Evolutionary conservation across 495 filamentous ascomycete species (phyloP).

Genomic region (Penicillium mononematosum): DNA sequence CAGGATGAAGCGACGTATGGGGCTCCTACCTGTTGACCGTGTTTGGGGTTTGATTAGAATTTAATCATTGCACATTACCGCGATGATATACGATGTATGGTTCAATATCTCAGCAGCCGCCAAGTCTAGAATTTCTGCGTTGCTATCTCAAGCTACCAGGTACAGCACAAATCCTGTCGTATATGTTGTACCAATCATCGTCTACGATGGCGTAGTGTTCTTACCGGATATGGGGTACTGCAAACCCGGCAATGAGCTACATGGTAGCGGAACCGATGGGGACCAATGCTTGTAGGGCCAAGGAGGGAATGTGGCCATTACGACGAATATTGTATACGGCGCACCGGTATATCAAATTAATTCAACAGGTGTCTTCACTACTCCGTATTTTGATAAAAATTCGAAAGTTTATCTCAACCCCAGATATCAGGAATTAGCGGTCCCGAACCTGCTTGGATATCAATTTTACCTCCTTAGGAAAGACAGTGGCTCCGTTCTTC

Average conservation of each 20-base stretch:
- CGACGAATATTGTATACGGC: background rate
- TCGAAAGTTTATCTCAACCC: background rate
- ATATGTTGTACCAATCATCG: constrained; percentile 40
- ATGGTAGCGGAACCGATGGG: constrained; percentile 19
- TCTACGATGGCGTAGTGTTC: constrained; percentile 34
- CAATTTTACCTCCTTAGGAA: background rate
- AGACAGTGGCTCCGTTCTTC: constrained; percentile 20
- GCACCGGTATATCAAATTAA: background rate
- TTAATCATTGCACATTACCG: background rate
- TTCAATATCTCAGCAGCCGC: constrained; percentile 21
- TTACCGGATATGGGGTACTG: constrained; percentile 13
- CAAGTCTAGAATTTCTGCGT: constrained; percentile 31
- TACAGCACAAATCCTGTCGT: constrained; percentile 34
- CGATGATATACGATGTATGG: background rate
- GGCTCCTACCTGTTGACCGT: constrained; percentile 36
- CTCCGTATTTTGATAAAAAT: too few relatives aligned
- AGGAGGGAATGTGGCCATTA: background rate
- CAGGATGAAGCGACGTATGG: constrained; percentile 30
- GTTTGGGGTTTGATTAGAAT: constrained; percentile 13
- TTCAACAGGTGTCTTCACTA: background rate
- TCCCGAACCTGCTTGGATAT: too few relatives aligned
- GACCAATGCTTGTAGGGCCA: constrained; percentile 15
- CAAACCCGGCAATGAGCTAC: constrained; percentile 14
- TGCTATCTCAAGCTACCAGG: constrained; percentile 30
- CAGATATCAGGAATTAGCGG: background rate